These are phyloP conservation scores for Coemansia sp. DNA, from an alignment of 192 early-diverging fungal genomes.

Conservation along the genomic window DNA sequence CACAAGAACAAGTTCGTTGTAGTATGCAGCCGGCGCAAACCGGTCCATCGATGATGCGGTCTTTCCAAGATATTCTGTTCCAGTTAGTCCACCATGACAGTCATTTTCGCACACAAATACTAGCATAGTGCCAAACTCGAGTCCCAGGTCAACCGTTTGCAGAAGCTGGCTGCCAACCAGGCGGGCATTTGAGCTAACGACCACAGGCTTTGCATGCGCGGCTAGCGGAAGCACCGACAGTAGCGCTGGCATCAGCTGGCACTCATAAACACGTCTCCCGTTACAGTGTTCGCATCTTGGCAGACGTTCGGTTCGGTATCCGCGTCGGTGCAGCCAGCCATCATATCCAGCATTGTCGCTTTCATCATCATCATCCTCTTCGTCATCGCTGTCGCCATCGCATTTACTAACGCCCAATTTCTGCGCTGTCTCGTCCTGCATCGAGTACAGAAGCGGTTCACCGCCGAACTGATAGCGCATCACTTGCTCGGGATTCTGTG, in stretches of 20 bases:
- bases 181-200: slow-evolving; percentile 3
- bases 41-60: slow-evolving; percentile 14
- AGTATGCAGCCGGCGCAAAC: slow-evolving; percentile 25
- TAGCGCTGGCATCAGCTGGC: slow-evolving; percentile 89
- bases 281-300: slow-evolving; percentile 66
- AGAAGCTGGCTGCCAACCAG: slow-evolving; percentile 26
- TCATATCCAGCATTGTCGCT: slow-evolving; percentile 17
- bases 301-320: slow-evolving; percentile 45
- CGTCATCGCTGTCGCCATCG: slow-evolving; percentile 6
- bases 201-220: slow-evolving; percentile 25
- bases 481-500: slow-evolving; percentile 78
- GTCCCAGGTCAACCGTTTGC: slow-evolving; percentile 63
- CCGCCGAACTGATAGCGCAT: slow-evolving; percentile 77
- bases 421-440: slow-evolving; percentile 53
- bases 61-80: slow-evolving; percentile 23
- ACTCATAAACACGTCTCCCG: slow-evolving; percentile 75
- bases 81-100: slow-evolving; percentile 58
- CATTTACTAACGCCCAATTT: slow-evolving; percentile 19
- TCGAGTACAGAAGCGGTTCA: slow-evolving; percentile 64
- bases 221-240: slow-evolving; percentile 70
- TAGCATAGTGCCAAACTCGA: slow-evolving; percentile 90
- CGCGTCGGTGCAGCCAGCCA: slow-evolving; percentile 4
- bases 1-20: slow-evolving; percentile 39
- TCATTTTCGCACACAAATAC: slow-evolving; percentile 77
- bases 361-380: slow-evolving; percentile 15